phyloP scores from a whole-genome alignment of 495 filamentous ascomycete genomes.

The Xylaria cubensis region DNA sequence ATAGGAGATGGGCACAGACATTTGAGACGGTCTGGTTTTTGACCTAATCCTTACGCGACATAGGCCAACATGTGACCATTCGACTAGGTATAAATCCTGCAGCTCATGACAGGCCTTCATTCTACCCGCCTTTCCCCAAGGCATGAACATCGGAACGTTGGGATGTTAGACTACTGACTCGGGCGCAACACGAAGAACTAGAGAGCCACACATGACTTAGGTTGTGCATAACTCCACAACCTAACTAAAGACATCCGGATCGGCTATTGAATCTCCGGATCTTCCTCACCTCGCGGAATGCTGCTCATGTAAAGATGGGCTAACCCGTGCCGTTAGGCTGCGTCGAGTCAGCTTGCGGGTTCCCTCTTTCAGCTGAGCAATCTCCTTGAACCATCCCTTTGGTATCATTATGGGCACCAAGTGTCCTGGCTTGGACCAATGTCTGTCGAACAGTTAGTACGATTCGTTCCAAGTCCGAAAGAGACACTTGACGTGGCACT shows the following conservation, averaged over 20 bases:
- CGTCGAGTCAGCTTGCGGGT: not conserved
- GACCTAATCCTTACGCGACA: not conserved
- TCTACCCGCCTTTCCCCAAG: not conserved
- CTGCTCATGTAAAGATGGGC: not conserved
- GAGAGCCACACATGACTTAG: not conserved
- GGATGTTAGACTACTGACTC: not conserved
- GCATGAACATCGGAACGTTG: not conserved
- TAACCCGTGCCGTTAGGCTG: not conserved
- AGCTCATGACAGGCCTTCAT: not conserved
- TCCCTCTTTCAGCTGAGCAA: conserved; percentile 1
- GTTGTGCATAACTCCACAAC: not conserved
- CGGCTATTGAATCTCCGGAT: not conserved
- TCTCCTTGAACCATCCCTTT: conserved; percentile 3
- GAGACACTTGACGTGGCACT: conserved; percentile 13
- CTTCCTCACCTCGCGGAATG: conserved; percentile 4
- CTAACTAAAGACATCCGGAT: not conserved
- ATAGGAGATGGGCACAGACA: not conserved
- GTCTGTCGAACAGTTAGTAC: not conserved
- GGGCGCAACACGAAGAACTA: not conserved
- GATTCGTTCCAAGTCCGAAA: not conserved
- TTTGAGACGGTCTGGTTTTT: not conserved
- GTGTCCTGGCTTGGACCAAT: not conserved
- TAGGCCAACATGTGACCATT: conserved; percentile 8
- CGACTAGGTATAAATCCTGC: conserved; percentile 16
- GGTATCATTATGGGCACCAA: not conserved